These are phyloP conservation scores for Aspergillus melleus DNA, from an alignment of 2,329 filamentous ascomycete species.

Conservation along the genomic window DNA sequence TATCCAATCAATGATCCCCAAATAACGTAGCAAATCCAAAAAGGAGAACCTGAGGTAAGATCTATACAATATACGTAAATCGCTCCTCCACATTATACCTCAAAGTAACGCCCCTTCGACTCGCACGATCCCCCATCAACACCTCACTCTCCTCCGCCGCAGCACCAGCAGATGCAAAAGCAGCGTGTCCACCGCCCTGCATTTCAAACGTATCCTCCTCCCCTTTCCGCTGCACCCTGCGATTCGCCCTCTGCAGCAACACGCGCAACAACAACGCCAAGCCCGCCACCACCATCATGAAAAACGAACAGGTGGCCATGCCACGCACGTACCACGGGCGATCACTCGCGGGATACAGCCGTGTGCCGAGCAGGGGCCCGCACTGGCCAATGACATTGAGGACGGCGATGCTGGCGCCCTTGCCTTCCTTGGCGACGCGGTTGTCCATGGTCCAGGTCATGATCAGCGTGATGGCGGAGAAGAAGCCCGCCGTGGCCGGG, in stretches of 20 bases:
- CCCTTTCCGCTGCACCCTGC: constrained; percentile 3
- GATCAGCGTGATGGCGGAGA: constrained; percentile 78
- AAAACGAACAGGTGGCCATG: constrained; percentile 62
- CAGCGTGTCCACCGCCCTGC: background rate
- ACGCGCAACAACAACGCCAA: constrained; percentile 56
- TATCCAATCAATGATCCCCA: background rate
- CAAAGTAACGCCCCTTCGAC: constrained; percentile 14
- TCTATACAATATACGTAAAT: constrained; percentile 30
- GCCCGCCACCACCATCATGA: constrained; percentile 62
- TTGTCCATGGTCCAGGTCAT: constrained; percentile 91
- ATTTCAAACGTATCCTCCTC: constrained; percentile 13
- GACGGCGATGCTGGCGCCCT: constrained; percentile 75
- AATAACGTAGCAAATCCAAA: background rate
- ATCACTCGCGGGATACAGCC: constrained; percentile 61
- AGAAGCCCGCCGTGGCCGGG: constrained; percentile 77
- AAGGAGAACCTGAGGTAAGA: background rate
- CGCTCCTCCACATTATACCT: constrained; percentile 16
- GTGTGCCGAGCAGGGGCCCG: constrained; percentile 69
- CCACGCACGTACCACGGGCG: constrained; percentile 63
- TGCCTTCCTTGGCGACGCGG: constrained; percentile 66
- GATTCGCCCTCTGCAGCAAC: constrained; percentile 56
- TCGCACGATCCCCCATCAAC: constrained; percentile 24
- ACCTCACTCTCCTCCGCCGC: constrained; percentile 29
- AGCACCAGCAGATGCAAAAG: background rate
- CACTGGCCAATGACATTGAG: constrained; percentile 80